Percentiles rank a stretch among this genome's conserved stretches.
Evolutionary conservation across 73 alveolate species (phyloP).

Genomic region (Paraurostyla sp.): DNA sequence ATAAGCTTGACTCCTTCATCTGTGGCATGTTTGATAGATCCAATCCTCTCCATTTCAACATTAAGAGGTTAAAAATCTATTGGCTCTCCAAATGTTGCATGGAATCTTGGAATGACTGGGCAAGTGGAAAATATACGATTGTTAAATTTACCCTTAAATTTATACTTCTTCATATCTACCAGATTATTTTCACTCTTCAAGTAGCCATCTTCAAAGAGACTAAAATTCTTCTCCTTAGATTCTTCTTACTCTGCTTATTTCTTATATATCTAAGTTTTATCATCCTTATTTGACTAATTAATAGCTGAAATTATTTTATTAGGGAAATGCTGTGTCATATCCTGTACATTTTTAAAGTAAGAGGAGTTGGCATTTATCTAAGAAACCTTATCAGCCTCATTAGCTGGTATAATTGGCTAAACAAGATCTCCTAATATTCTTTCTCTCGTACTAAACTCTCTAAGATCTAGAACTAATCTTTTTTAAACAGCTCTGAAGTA

Average conservation of each 20-base stretch:
- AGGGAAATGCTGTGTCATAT: not conserved
- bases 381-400: constrained; percentile 43
- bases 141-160: constrained; percentile 62
- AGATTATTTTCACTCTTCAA: constrained; percentile 25
- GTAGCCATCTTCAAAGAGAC: constrained; percentile 38
- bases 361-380: constrained; percentile 34
- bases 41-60: constrained; percentile 45
- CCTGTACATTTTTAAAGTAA: constrained; percentile 8
- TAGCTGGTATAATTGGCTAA: constrained; percentile 46
- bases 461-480: constrained; percentile 62
- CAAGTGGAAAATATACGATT: constrained; percentile 63
- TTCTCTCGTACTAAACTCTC: constrained; percentile 74
- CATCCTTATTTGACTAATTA: not conserved
- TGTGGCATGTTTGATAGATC: constrained; percentile 37
- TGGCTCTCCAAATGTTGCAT: constrained; percentile 72
- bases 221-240: not conserved
- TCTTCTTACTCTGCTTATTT: not conserved
- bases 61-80: constrained; percentile 19
- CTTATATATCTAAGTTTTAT: not conserved
- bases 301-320: not conserved
- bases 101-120: constrained; percentile 70
- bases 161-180: constrained; percentile 63
- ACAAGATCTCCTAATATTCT: constrained; percentile 70
- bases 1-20: constrained; percentile 55
- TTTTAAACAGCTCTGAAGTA: constrained; percentile 72